Percentiles rank a stretch among this genome's conserved stretches.
Evolutionary conservation across 2,329 filamentous ascomycete genomes (phyloP).

Genomic region (Decorospora gaudefroyi): DNA sequence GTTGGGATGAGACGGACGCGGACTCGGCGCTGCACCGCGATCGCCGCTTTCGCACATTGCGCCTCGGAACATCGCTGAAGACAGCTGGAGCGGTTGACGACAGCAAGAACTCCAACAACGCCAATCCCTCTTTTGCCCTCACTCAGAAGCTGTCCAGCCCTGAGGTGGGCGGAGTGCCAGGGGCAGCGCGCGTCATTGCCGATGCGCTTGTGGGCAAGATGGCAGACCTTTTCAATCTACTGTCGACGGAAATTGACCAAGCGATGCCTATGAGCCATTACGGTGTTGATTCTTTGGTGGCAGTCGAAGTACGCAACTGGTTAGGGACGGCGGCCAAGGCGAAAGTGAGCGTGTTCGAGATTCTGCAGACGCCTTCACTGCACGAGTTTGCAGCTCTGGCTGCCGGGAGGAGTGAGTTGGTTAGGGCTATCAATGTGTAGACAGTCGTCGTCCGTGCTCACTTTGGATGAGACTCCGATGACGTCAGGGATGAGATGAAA

Average conservation of each 20-base stretch:
- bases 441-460: too few relatives aligned
- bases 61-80: too few relatives aligned
- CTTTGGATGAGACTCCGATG: too few relatives aligned
- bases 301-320: conserved; percentile 7
- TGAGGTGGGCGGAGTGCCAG: too few relatives aligned
- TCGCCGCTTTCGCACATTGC: conserved; percentile 1
- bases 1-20: background rate
- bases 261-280: background rate
- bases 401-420: background rate
- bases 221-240: conserved; percentile 1
- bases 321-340: background rate
- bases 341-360: conserved; percentile 7
- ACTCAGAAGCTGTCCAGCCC: too few relatives aligned
- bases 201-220: conserved; percentile 3
- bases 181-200: background rate
- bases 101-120: background rate
- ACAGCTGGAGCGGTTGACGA: too few relatives aligned
- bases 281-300: conserved; percentile 9
- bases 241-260: background rate
- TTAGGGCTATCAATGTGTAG: too few relatives aligned
- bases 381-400: background rate
- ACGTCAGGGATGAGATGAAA: too few relatives aligned
- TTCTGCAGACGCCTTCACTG: conserved; percentile 4
- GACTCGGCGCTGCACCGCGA: background rate
- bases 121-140: conserved; percentile 1